phyloP scores from a whole-genome alignment of 169 alveolate genomes.

The Perkinsus olseni region DNA sequence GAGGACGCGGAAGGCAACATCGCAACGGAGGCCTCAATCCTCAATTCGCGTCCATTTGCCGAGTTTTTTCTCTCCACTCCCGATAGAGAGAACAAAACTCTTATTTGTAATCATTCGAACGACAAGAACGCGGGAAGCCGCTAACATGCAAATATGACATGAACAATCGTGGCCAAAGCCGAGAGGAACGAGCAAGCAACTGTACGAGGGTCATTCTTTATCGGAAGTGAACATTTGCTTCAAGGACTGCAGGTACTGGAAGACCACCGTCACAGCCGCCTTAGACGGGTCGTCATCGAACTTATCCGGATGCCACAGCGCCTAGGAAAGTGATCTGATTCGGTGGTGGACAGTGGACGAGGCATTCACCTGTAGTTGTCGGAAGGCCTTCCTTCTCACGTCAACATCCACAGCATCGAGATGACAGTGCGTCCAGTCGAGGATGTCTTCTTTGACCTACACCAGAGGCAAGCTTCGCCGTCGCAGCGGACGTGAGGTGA shows the following conservation, averaged over 20 bases:
- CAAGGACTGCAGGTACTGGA: background rate
- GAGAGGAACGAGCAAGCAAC: background rate
- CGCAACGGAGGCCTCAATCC: background rate
- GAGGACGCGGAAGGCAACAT: background rate
- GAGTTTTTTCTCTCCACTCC: background rate
- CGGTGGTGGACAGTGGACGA: background rate
- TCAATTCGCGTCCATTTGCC: background rate
- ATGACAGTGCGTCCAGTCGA: background rate
- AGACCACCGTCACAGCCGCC: background rate
- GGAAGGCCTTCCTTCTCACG: background rate
- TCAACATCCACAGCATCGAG: background rate
- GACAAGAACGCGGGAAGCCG: background rate
- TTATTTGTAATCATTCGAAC: background rate
- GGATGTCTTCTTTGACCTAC: background rate
- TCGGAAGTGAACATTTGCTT: background rate
- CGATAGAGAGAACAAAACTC: no score
- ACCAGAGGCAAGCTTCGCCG: background rate
- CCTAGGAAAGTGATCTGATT: background rate
- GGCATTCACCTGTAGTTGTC: background rate
- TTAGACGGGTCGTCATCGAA: background rate
- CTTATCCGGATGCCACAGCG: background rate
- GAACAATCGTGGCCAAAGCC: no score
- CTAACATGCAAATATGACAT: background rate
- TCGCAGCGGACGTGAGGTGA: background rate
- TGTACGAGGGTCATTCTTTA: background rate